Evolutionary conservation across 192 early-diverging fungal genomes (phyloP).

Genomic region (Gaertneriomyces semiglobifer): DNA sequence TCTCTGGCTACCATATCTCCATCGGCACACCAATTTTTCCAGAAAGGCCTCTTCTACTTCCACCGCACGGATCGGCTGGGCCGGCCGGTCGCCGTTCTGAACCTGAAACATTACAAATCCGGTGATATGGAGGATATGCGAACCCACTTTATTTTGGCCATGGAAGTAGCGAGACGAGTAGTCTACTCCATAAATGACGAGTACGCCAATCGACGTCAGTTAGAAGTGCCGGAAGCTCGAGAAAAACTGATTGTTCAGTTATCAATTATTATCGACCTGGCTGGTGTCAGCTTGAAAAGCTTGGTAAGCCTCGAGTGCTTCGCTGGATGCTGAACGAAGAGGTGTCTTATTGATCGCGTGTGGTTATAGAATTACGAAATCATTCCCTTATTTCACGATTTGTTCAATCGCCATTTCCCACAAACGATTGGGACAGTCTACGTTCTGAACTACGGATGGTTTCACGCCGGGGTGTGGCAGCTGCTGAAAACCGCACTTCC

Average conservation of each 20-base stretch:
- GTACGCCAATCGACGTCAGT: conserved; percentile 19
- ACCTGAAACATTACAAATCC: conserved; percentile 20
- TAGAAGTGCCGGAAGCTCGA: conserved; percentile 4
- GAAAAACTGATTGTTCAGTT: conserved; percentile 28
- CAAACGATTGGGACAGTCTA: conserved; percentile 45
- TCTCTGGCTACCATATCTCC: conserved; percentile 8
- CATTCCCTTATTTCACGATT: conserved; percentile 43
- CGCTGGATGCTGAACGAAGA: background rate
- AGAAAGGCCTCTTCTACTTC: conserved; percentile 38
- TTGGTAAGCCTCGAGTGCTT: background rate
- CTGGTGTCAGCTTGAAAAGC: conserved; percentile 42
- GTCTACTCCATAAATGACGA: conserved; percentile 26
- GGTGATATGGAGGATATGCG: conserved; percentile 23
- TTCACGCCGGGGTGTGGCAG: conserved; percentile 53
- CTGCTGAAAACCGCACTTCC: conserved; percentile 41
- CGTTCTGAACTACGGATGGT: conserved; percentile 58
- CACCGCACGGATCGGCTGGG: conserved; percentile 31
- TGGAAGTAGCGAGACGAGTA: conserved; percentile 28
- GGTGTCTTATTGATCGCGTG: background rate
- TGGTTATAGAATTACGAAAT: conserved; percentile 36
- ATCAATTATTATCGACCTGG: conserved; percentile 44
- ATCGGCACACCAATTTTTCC: conserved; percentile 10
- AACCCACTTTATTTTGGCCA: conserved; percentile 16
- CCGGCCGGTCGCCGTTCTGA: conserved; percentile 38
- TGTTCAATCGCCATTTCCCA: conserved; percentile 45